A percentile compares a stretch with the other conserved stretches of the same genome.
phyloP scores from a whole-genome alignment of 164 flowering plant genomes.

The Stephania yunnanensis region DNA sequence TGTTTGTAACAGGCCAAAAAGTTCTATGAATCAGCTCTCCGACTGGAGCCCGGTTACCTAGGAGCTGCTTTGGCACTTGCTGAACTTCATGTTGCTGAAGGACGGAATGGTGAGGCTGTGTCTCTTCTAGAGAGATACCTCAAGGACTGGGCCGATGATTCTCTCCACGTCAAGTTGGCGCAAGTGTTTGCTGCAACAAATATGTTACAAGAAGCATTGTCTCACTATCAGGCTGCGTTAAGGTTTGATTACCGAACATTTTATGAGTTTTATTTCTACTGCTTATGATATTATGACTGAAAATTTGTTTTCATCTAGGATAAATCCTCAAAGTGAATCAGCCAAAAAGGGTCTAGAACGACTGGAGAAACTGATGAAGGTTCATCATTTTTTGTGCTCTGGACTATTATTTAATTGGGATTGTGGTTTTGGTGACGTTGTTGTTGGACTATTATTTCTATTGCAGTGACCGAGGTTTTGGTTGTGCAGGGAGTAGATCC shows the following conservation, averaged over 20 bases:
- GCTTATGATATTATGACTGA: neutral
- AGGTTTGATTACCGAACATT: slow-evolving; percentile 35
- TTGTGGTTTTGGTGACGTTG: too few relatives aligned
- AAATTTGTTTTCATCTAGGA: slow-evolving; percentile 34
- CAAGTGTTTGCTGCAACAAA: slow-evolving; percentile 86
- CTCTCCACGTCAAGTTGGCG: slow-evolving; percentile 88
- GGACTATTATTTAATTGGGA: too few relatives aligned
- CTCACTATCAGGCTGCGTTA: slow-evolving; percentile 89
- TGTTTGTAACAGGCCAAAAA: slow-evolving; percentile 64
- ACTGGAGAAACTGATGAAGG: slow-evolving; percentile 97
- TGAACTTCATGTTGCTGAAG: slow-evolving; percentile 88
- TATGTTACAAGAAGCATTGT: slow-evolving; percentile 81
- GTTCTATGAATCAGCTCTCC: slow-evolving; percentile 95
- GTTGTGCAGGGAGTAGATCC: slow-evolving; percentile 87
- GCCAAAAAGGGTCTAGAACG: slow-evolving; percentile 87
- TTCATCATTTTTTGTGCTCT: slow-evolving; percentile 20
- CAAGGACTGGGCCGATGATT: slow-evolving; percentile 93
- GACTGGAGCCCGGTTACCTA: slow-evolving; percentile 90
- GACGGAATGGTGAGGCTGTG: slow-evolving; percentile 82
- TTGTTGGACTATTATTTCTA: neutral
- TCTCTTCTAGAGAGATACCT: slow-evolving; percentile 81
- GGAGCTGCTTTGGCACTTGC: slow-evolving; percentile 95
- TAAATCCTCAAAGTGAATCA: slow-evolving; percentile 81
- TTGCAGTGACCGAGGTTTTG: neutral
- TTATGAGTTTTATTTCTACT: neutral